Evolutionary conservation across 352 stramenopile genomes (phyloP), one percentile per base, ranked within the genome.

Genomic region (Phytopythium litorale): DNA sequence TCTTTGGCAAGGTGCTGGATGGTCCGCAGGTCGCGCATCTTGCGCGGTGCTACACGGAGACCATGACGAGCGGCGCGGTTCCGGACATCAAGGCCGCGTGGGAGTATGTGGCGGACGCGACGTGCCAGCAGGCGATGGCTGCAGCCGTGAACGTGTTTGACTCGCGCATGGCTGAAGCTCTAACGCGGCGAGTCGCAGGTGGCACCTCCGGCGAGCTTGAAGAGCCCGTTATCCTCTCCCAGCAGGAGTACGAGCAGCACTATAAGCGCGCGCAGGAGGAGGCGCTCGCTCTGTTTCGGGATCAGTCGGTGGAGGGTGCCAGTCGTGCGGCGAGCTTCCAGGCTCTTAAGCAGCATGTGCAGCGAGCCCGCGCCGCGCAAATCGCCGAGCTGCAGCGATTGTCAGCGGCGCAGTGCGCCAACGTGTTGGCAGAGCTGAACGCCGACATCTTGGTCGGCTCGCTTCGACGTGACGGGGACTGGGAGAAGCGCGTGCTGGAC

Each of bases 71-170:
- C 58, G 84, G 84, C 4, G 71, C 77, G 3, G 70, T 94, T 7
- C 84, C 86, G n/a, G 81, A 92, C 56, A 92, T 94, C 37, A 91
- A 89, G 57, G 82, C 84, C 38, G 86, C 84, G 16, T 94, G 84
- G 84, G 78, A 87, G 61, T 94, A 93, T 40, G 86, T 94, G 16
- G 84, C 79, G 5, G 84, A 94, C 56, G 84, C 83, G 30, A 92
- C 86, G 7, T 92, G 82, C 30, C 79, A 90, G 56, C 71, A 74
- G 11, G 84, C 84, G 30, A 67, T 87, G 45, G 58, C 76, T 30
- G 69, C 67, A 54, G 80, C 86, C 3, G 73, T 84, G 19, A 73
- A 81, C 21, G 56, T 76, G 21, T 95, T 91, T 55, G 82, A 94
- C 38, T 43, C 55, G 3, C 33, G 68, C 21, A 89, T 94, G 64